phyloP scores from a whole-genome alignment of 73 alveolate genomes.

The Tetrahymena elliotti region DNA sequence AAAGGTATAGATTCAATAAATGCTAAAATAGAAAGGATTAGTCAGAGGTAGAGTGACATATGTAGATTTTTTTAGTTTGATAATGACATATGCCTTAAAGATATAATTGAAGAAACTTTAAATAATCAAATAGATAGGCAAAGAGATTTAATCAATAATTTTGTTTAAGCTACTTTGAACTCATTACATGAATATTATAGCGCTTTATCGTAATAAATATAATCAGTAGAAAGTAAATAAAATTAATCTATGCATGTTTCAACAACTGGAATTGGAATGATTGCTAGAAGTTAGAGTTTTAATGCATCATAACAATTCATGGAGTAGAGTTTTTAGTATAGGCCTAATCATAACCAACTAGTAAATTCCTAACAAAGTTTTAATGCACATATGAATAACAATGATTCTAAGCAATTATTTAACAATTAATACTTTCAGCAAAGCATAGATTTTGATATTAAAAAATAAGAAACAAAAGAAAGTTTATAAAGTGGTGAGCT shows the following conservation, averaged over 20 bases:
- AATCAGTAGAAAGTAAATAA: neutral
- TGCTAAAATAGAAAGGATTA: neutral
- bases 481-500: neutral
- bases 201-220: neutral
- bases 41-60: neutral
- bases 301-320: neutral
- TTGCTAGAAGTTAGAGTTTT: neutral
- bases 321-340: neutral
- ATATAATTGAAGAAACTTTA: neutral
- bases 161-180: neutral
- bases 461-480: neutral
- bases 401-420: neutral
- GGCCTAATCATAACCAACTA: neutral
- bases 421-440: neutral
- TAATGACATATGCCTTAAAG: neutral
- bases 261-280: neutral
- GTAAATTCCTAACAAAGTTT: neutral
- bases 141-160: neutral
- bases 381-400: neutral
- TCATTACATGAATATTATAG: neutral
- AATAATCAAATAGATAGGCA: neutral
- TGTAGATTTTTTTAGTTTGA: neutral
- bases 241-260: neutral
- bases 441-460: neutral
- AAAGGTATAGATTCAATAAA: neutral